A percentile compares a stretch with the other conserved stretches of the same genome.
Conservation (phyloP, 805 yeast species). For the Danielia oregonensis region DNA sequence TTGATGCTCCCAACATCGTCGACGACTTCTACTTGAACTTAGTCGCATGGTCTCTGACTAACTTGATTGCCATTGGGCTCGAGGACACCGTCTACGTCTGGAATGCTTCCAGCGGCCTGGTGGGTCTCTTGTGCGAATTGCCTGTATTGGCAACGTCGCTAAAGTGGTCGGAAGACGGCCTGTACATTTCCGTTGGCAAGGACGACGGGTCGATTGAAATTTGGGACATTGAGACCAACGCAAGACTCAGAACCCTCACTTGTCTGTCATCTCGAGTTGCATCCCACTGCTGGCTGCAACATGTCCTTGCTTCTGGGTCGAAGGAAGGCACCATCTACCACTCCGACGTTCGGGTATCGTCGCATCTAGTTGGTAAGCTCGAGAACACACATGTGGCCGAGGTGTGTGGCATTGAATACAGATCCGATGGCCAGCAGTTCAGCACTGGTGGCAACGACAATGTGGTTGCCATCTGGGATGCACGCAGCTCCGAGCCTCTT, state of each 20-base stretch:
- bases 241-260: constrained; percentile 75
- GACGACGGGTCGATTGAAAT: constrained; percentile 83
- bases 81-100: constrained; percentile 83
- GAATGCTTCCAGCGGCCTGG: constrained; percentile 84
- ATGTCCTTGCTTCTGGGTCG: constrained; percentile 81
- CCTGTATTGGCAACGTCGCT: constrained; percentile 62
- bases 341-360: constrained; percentile 84
- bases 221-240: constrained; percentile 83
- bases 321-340: constrained; percentile 79
- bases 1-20: constrained; percentile 92
- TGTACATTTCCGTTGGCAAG: constrained; percentile 77
- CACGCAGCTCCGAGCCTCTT: constrained; percentile 47
- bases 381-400: constrained; percentile 67
- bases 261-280: constrained; percentile 64
- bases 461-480: constrained; percentile 90
- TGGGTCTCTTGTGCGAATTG: constrained; percentile 59
- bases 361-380: constrained; percentile 63
- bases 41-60: constrained; percentile 81
- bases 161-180: constrained; percentile 89
- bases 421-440: constrained; percentile 76
- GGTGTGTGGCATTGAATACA: constrained; percentile 88
- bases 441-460: constrained; percentile 96
- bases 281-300: constrained; percentile 80
- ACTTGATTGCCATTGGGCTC: constrained; percentile 83
- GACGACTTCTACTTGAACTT: constrained; percentile 91